phyloP scores from a whole-genome alignment of 2,329 filamentous ascomycete genomes.

The Epichloe festucae region DNA sequence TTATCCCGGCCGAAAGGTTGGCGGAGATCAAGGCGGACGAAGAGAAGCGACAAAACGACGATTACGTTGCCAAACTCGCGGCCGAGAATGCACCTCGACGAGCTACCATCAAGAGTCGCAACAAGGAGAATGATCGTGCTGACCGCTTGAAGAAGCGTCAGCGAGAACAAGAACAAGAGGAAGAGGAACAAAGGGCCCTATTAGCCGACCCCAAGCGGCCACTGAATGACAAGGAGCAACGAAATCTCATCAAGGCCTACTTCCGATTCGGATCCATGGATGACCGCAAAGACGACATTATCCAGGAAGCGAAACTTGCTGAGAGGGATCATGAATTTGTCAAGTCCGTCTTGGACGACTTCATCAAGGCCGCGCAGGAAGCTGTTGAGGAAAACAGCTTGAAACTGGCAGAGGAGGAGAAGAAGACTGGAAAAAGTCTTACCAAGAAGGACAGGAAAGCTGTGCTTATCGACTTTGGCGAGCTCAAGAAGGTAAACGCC shows the following conservation, averaged over 20 bases:
- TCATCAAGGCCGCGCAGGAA: conserved; percentile 45
- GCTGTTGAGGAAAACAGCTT: conserved; percentile 56
- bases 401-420: conserved; percentile 66
- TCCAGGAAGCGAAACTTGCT: conserved; percentile 71
- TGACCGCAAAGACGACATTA: conserved; percentile 74
- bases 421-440: conserved; percentile 64
- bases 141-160: conserved; percentile 56
- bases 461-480: conserved; percentile 85
- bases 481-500: conserved; percentile 89
- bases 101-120: conserved; percentile 48
- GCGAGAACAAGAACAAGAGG: conserved; percentile 51
- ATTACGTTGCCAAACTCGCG: conserved; percentile 68
- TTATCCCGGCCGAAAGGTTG: conserved; percentile 87
- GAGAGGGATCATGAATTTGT: conserved; percentile 76
- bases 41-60: conserved; percentile 68
- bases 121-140: conserved; percentile 47
- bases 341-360: conserved; percentile 60
- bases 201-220: conserved; percentile 77
- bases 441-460: conserved; percentile 98
- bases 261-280: conserved; percentile 85
- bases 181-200: conserved; percentile 61
- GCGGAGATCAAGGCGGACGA: conserved; percentile 84
- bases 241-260: conserved; percentile 81
- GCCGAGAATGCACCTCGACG: conserved; percentile 76
- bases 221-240: conserved; percentile 81